These are phyloP conservation scores for Pythium vanterpoolii DNA, from an alignment of 352 stramenopile genomes.

Conservation along the genomic window DNA sequence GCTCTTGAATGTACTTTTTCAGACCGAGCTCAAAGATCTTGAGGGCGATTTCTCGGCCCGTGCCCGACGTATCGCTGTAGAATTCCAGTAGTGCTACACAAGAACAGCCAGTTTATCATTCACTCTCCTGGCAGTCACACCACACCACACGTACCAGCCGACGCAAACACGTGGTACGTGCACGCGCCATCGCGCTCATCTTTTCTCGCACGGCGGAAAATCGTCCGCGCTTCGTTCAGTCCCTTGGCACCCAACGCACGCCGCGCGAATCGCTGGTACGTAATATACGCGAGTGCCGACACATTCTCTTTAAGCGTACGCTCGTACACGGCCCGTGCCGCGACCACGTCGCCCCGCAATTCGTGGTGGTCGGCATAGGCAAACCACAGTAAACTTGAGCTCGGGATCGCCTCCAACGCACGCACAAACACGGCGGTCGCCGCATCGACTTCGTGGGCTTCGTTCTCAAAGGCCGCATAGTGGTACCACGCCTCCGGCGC, in stretches of 20 bases:
- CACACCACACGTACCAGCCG: conserved; percentile 46
- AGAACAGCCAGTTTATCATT: conserved; percentile 3
- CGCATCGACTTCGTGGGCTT: conserved; percentile 68
- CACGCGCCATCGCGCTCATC: conserved; percentile 79
- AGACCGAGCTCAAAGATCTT: conserved; percentile 89
- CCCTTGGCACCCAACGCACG: conserved; percentile 75
- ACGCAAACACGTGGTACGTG: conserved; percentile 80
- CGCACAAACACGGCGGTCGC: conserved; percentile 66
- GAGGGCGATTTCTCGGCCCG: conserved; percentile 80
- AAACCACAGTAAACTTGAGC: conserved; percentile 81
- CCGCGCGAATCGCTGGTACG: conserved; percentile 81
- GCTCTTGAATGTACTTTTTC: conserved; percentile 88
- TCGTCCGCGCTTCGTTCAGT: conserved; percentile 62
- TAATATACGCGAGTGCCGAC: conserved; percentile 78
- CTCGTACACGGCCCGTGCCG: conserved; percentile 81
- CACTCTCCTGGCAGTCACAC: background rate
- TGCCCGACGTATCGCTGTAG: conserved; percentile 80
- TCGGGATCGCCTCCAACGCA: conserved; percentile 67
- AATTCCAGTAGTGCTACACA: conserved; percentile 76
- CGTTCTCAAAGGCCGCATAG: conserved; percentile 79
- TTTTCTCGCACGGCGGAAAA: conserved; percentile 82
- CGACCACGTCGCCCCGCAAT: conserved; percentile 52
- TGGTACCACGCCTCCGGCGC: conserved; percentile 86
- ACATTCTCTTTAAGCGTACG: conserved; percentile 68
- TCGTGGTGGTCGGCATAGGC: conserved; percentile 81